phyloP scores from a whole-genome alignment of 305 asterid species.

The Andrographis paniculata region DNA sequence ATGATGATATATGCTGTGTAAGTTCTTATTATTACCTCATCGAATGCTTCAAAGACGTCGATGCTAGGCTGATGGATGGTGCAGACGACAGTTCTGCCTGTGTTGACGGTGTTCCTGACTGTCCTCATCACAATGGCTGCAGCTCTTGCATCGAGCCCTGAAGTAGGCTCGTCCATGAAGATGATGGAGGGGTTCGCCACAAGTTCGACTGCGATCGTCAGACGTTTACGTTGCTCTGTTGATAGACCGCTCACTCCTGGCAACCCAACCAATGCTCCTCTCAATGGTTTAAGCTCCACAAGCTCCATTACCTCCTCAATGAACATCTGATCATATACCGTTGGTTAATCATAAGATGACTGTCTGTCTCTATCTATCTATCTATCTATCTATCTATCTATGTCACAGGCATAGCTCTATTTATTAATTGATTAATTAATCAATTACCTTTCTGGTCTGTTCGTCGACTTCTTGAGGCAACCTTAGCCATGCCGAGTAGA shows the following conservation, averaged over 20 bases:
- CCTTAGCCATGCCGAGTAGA: conserved; percentile 70
- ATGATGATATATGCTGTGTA: too few species aligned
- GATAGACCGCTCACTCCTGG: conserved; percentile 73
- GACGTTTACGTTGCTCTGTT: conserved; percentile 69
- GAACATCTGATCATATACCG: conserved; percentile 40
- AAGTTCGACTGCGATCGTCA: conserved; percentile 72
- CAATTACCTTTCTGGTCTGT: conserved; percentile 40
- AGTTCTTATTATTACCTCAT: too few species aligned
- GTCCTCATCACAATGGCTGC: too few species aligned
- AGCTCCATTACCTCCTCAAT: conserved; percentile 73
- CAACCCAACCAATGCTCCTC: conserved; percentile 50
- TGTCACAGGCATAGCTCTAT: too few species aligned
- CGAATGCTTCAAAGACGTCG: conserved; percentile 30
- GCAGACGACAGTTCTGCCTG: too few species aligned
- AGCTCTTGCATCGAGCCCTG: too few species aligned
- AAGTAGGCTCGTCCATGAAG: too few species aligned
- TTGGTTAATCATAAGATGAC: conserved; percentile 11
- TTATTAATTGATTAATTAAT: not conserved
- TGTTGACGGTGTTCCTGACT: too few species aligned
- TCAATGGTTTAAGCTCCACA: conserved; percentile 49
- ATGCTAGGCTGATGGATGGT: too few species aligned
- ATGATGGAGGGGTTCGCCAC: conserved; percentile 89
- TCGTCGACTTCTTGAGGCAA: conserved; percentile 43
- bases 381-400: too few species aligned
- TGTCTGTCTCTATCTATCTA: too few species aligned